Base-by-base conservation (phyloP, 805 yeast genomes). In the Metschnikowia colocasiae region DNA sequence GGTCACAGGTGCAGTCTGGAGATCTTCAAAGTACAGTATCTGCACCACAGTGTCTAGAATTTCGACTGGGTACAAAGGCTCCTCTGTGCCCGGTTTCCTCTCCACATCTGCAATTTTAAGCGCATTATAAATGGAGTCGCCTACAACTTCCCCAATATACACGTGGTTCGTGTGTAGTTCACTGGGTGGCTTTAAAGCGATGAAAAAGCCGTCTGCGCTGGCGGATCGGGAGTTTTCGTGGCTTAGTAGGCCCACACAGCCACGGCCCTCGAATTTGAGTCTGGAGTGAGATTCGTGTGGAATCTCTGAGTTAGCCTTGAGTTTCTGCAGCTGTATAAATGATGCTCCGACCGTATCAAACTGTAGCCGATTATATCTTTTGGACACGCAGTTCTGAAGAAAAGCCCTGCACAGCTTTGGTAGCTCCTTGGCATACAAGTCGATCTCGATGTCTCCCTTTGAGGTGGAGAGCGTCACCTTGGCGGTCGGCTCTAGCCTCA, bases 341-440 rank as follows among this genome's bases (percentile, higher is more conserved):
- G 64, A 64, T 6, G 60, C 55, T 7, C 72, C 58, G 3, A 76
- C 61, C 33, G 75, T 63, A 45, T 64, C 64, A 55, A 84, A 80
- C 32, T 53, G 51, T 45, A 68, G 59, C 12, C 71, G 74, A 40
- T 62, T 61, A 56, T 72, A 81, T 33, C 55, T 57, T 8, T 74
- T 73, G 48, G 75, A 64, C 13, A 71, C 35, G 52, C 85, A 77
- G 31, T 67, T 69, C 43, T 70, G 68, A n/a, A 85, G 58, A 54
- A 85, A 83, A 32, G 59, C 56, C 30, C 72, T 57, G 26, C 76
- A 58, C 1, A 80, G 72, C 0, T 53, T 50, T 0, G 90, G 89
- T 3, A 77, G 62, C 59, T 86, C 88, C 54, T 79, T 79, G 10
- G 90, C 87, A 82, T 85, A 86, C 6, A 85, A 60, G 48, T 81